These are phyloP conservation scores for Oryza rufipogon DNA, from an alignment of 176 grass and related monocot genomes.

Conservation along the genomic window DNA sequence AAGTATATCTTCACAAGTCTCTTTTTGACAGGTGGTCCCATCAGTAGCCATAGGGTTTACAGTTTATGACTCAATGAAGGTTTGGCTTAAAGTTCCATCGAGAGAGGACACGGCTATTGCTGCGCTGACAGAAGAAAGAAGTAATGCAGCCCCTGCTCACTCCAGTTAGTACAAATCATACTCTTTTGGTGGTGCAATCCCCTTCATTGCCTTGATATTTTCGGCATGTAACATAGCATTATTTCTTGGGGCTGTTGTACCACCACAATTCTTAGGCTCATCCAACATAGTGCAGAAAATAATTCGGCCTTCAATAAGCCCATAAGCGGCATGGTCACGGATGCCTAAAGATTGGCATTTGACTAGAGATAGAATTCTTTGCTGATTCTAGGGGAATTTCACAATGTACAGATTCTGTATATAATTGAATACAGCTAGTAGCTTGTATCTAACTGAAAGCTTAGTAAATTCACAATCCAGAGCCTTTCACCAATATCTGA, in stretches of 20 bases:
- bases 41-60: constrained; percentile 98
- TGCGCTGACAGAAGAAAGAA: constrained; percentile 62
- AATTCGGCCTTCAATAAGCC: constrained; percentile 27
- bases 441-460: constrained; percentile 1
- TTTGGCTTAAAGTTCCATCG: constrained; percentile 83
- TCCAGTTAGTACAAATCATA: constrained; percentile 50
- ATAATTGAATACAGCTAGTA: constrained; percentile 22
- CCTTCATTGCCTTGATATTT: constrained; percentile 29
- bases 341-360: constrained; percentile 20
- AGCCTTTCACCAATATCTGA: neutral
- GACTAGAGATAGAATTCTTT: constrained; percentile 37
- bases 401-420: constrained; percentile 45
- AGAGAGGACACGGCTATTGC: constrained; percentile 60
- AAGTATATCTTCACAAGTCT: constrained; percentile 4
- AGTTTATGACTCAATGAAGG: constrained; percentile 86
- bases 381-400: constrained; percentile 36
- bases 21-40: constrained; percentile 69
- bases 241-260: constrained; percentile 40
- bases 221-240: constrained; percentile 51
- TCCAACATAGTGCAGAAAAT: constrained; percentile 28
- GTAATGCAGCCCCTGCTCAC: constrained; percentile 53
- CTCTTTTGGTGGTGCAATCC: constrained; percentile 29
- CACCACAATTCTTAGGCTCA: constrained; percentile 32
- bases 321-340: constrained; percentile 5
- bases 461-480: constrained; percentile 28